Base-by-base conservation (phyloP, 192 early-diverging fungal genomes). In the Endogone sp. region DNA sequence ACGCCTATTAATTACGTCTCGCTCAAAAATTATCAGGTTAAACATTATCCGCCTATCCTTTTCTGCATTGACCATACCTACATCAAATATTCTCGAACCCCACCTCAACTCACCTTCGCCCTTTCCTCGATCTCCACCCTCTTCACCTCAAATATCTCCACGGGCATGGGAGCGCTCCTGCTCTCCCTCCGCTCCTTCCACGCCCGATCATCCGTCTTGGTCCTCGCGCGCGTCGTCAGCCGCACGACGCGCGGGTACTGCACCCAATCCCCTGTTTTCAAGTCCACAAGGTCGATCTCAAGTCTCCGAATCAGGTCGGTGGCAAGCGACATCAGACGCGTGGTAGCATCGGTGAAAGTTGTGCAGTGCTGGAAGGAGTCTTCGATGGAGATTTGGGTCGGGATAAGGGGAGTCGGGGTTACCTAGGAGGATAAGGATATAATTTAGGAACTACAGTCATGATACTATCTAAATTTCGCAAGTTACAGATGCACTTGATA, bases 301-400 rank as follows among this genome's bases (percentile, higher is more conserved):
- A 80, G 4, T 24, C 79, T 70, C 25, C 65, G 54, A 22, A 80
- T 56, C 16, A 80, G 67, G 60, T 62, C 27, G 3, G 64, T 32
- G 2, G 71, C 63, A 3, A 80, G 65, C 13, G 54, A 56, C 1
- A 30, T n/a, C 31, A 80, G 62, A 4, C 65, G 63, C 3, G 16
- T 29, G n/a, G 4, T 10, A 16, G 68, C 64, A 4, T 79, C 79
- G n/a, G n/a, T 13, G 4, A 69, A 11, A 21, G 57, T 71, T 22
- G 11, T 58, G 57, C 75, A 78, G 31, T 70, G 37, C n/a, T 44
- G 72, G 55, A 80, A 80, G 32, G 79, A 79, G 65, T 80, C 79
- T 49, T 80, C 79, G 6, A 80, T 64, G 30, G 69, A 69, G 30
- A 80, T 80, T 55, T 78, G 71, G 0, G 49, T 37, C 0, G 79